Conservation (phyloP, 1,284 basidiomycete species). For the Ustilago cynodontis region DNA sequence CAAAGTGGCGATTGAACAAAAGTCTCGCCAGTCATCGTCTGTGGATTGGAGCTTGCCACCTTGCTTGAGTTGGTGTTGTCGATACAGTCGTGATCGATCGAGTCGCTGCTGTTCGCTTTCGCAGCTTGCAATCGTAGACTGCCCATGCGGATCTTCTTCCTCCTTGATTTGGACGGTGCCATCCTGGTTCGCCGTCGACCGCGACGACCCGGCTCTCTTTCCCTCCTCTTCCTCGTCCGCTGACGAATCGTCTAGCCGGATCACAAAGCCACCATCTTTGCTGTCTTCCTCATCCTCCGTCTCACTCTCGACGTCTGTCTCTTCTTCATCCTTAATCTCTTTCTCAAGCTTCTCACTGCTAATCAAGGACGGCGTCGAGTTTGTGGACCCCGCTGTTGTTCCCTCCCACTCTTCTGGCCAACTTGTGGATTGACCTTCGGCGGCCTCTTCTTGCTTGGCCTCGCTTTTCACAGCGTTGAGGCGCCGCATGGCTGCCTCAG, state of each 20-base stretch:
- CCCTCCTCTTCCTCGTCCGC: constrained; percentile 9
- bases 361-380: background rate
- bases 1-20: constrained; percentile 27
- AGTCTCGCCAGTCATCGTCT: constrained; percentile 44
- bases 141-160: constrained; percentile 16
- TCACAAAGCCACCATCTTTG: constrained; percentile 25
- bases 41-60: constrained; percentile 33
- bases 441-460: background rate
- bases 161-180: constrained; percentile 14
- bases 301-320: constrained; percentile 22
- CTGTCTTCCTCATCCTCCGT: constrained; percentile 31
- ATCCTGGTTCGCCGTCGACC: background rate
- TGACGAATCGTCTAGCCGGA: constrained; percentile 33
- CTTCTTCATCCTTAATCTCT: constrained; percentile 18
- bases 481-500: constrained; percentile 46
- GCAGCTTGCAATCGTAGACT: constrained; percentile 36
- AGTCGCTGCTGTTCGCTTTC: constrained; percentile 38
- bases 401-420: constrained; percentile 12
- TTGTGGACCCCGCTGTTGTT: background rate
- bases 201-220: background rate
- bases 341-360: background rate
- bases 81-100: constrained; percentile 39
- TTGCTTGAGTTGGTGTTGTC: constrained; percentile 42
- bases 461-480: constrained; percentile 23
- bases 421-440: background rate